A percentile compares a stretch with the other conserved stretches of the same genome.
These are phyloP conservation scores for Rhynchosporium graminicola DNA, from an alignment of 2,329 filamentous ascomycete genomes.

Conservation along the genomic window DNA sequence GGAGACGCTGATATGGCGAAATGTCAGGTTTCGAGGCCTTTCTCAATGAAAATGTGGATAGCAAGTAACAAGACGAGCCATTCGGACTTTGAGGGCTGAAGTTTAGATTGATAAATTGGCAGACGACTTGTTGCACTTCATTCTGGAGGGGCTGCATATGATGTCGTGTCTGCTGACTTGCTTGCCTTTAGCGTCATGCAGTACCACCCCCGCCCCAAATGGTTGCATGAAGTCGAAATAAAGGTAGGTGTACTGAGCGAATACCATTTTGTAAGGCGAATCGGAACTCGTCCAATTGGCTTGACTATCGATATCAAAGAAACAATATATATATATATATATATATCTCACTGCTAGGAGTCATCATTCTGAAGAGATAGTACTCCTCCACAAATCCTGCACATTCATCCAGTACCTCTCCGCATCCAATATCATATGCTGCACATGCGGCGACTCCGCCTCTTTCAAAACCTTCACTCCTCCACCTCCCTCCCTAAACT, in stretches of 20 bases:
- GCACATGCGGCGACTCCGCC: conserved; percentile 25
- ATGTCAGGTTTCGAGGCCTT: no score
- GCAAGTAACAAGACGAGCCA: no score
- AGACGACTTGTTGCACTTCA: neutral
- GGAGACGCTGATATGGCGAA: no score
- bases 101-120: no score
- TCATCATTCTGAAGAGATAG: neutral
- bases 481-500: conserved; percentile 21
- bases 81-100: no score
- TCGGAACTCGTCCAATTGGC: no score
- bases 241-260: neutral
- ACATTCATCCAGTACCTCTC: conserved; percentile 30
- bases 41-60: no score
- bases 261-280: no score
- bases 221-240: neutral
- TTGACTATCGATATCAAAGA: no score
- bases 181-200: neutral
- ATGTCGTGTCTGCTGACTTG: neutral
- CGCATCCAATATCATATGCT: conserved; percentile 27
- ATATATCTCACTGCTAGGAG: no score
- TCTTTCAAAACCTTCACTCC: conserved; percentile 22
- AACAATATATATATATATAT: no score
- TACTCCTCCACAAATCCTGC: conserved; percentile 21
- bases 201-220: neutral
- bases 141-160: neutral